A percentile compares a stretch with the other conserved stretches of the same genome.
Conservation (phyloP, 371 early-diverging fungal species). For the Encephalitozoon cuniculi region DNA sequence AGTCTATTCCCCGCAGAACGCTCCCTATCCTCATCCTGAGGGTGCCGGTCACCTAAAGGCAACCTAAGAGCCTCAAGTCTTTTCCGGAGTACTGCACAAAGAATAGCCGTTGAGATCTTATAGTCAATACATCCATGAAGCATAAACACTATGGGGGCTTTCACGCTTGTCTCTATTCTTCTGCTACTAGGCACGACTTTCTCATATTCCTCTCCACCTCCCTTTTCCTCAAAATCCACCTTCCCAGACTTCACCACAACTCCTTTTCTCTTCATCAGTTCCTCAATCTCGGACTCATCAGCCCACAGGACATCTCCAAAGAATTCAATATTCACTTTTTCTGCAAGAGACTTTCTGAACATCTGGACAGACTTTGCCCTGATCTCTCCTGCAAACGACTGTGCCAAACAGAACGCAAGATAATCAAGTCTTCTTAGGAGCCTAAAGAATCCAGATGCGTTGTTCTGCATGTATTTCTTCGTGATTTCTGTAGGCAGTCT, state of each 20-base stretch:
- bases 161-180: background rate
- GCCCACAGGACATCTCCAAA: background rate
- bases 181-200: background rate
- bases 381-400: constrained; percentile 6
- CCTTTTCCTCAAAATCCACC: background rate
- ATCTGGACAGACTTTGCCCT: background rate
- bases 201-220: background rate
- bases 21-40: background rate
- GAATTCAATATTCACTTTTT: background rate
- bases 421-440: constrained; percentile 1
- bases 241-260: background rate
- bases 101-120: background rate
- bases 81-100: background rate
- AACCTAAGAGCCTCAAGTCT: background rate
- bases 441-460: background rate
- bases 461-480: background rate
- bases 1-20: background rate
- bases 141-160: background rate
- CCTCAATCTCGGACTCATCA: background rate
- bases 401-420: constrained; percentile 18
- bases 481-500: constrained; percentile 3
- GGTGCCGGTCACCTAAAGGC: background rate
- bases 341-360: background rate
- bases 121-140: background rate
- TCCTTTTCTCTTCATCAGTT: background rate